Evolutionary conservation across 139 green algal genomes (phyloP).

Genomic region (Axilococcus clingmanii): DNA sequence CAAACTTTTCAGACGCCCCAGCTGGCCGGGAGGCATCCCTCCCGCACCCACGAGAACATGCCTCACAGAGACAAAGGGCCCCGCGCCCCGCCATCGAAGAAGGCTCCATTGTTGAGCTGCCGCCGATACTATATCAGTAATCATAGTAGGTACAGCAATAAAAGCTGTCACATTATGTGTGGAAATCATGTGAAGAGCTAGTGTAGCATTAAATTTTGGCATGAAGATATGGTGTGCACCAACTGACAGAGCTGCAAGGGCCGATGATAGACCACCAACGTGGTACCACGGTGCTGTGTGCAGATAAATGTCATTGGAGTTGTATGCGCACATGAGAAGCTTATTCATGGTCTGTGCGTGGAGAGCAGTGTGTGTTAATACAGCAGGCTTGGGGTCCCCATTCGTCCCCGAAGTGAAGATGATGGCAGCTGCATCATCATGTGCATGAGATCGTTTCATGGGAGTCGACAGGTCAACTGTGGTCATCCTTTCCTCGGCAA

Average conservation of each 20-base stretch:
- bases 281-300: constrained; percentile 84
- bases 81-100: too few species aligned
- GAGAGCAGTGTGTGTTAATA: constrained; percentile 49
- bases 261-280: constrained; percentile 73
- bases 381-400: constrained; percentile 46
- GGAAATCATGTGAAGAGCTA: constrained; percentile 22
- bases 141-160: constrained; percentile 75
- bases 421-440: constrained; percentile 24
- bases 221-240: constrained; percentile 47
- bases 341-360: constrained; percentile 68
- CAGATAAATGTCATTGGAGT: constrained; percentile 62
- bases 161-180: constrained; percentile 48
- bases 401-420: constrained; percentile 55
- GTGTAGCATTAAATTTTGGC: constrained; percentile 11
- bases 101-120: background rate
- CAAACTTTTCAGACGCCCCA: background rate
- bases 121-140: constrained; percentile 49
- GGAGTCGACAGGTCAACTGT: background rate
- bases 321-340: constrained; percentile 48
- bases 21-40: constrained; percentile 5
- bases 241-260: constrained; percentile 60
- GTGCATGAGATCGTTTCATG: background rate
- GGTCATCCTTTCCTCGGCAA: background rate
- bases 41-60: constrained; percentile 38
- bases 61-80: constrained; percentile 15